phyloP scores from a whole-genome alignment of 352 stramenopile genomes.

The Pythium myriotylum region DNA sequence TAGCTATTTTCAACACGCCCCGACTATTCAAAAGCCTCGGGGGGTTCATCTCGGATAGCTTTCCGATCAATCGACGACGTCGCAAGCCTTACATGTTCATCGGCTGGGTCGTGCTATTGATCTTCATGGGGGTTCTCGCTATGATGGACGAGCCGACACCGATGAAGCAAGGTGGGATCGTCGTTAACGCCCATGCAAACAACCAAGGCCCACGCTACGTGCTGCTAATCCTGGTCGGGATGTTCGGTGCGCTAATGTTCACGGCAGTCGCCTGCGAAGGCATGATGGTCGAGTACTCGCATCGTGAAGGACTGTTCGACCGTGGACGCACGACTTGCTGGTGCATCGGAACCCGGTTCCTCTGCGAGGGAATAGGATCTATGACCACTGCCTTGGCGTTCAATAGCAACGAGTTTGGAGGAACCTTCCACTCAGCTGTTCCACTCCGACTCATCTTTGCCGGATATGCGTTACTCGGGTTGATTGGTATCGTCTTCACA shows the following conservation, averaged over 20 bases:
- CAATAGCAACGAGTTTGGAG: conserved; percentile 22
- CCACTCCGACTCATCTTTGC: conserved; percentile 13
- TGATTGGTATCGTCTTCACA: conserved; percentile 10
- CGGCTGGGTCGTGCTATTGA: conserved; percentile 18
- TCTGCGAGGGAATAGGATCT: conserved; percentile 9
- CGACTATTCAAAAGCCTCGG: conserved; percentile 33
- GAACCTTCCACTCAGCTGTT: conserved; percentile 17
- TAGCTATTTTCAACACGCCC: conserved; percentile 8
- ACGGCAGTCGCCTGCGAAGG: conserved; percentile 13
- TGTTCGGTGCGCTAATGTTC: conserved; percentile 12
- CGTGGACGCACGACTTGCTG: conserved; percentile 19
- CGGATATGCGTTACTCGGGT: neutral
- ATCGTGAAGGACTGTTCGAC: conserved; percentile 21
- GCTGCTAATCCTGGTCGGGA: conserved; percentile 12
- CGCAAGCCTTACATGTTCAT: conserved; percentile 41
- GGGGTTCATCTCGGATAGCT: conserved; percentile 31
- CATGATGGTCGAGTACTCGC: conserved; percentile 27
- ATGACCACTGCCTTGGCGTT: neutral
- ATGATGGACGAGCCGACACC: conserved; percentile 15
- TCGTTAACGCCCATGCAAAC: neutral
- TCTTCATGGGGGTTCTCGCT: conserved; percentile 26
- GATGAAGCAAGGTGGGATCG: neutral
- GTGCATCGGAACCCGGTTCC: conserved; percentile 16
- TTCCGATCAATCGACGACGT: conserved; percentile 31
- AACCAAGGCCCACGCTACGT: conserved; percentile 14